These are phyloP conservation scores for Cyclotella choctawhatcheeana DNA, from an alignment of 108 stramenopile genomes.

Conservation along the genomic window DNA sequence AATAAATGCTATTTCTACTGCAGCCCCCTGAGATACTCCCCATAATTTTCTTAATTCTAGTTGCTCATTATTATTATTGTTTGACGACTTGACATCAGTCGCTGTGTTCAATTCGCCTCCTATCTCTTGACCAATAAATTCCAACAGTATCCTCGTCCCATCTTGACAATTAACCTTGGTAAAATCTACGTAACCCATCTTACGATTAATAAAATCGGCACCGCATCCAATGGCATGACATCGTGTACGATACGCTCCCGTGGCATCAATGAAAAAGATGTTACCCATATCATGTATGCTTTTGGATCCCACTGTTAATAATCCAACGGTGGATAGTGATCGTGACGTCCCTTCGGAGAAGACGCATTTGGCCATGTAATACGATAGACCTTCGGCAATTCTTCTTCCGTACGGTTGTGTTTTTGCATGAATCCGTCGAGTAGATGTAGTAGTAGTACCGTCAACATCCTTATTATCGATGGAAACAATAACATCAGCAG, in stretches of 20 bases:
- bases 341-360: constrained; percentile 53
- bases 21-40: no score
- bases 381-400: constrained; percentile 63
- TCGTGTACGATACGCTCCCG: constrained; percentile 69
- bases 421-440: background rate
- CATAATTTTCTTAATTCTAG: no score
- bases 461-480: background rate
- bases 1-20: no score
- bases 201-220: constrained; percentile 36
- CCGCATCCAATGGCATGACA: constrained; percentile 73
- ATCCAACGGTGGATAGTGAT: constrained; percentile 58
- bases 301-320: constrained; percentile 54
- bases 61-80: no score
- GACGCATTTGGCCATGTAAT: constrained; percentile 67
- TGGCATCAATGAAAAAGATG: constrained; percentile 70
- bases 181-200: constrained; percentile 43
- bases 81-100: no score
- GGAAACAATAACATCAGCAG: background rate
- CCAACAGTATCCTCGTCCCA: constrained; percentile 34
- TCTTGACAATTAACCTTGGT: constrained; percentile 26
- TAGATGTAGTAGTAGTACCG: background rate
- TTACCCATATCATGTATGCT: constrained; percentile 3
- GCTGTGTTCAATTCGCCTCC: no score
- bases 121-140: constrained; percentile 31
- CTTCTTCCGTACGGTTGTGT: constrained; percentile 52